Conservation (phyloP, 2,329 filamentous ascomycete species). For the Rutstroemia sp. region DNA sequence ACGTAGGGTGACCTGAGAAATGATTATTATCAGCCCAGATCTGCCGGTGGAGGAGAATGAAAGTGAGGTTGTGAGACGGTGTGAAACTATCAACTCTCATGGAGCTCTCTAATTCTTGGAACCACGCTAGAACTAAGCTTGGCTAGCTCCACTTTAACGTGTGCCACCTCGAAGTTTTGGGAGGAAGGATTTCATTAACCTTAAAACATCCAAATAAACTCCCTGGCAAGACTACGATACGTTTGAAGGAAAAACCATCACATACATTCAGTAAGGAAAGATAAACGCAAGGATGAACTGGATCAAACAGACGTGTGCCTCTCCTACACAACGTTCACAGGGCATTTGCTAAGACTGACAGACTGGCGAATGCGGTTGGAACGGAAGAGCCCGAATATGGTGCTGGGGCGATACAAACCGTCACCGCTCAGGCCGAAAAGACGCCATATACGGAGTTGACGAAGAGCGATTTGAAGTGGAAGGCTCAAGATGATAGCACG, state of each 20-base stretch:
- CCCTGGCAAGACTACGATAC: too few relatives aligned
- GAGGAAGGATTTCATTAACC: too few relatives aligned
- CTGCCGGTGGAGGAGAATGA: too few relatives aligned
- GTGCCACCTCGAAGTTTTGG: too few relatives aligned
- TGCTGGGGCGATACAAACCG: constrained; percentile 76
- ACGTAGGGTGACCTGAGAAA: too few relatives aligned
- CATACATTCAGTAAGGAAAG: background rate
- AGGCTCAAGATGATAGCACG: constrained; percentile 64
- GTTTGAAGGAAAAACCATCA: background rate
- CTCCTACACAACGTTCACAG: background rate
- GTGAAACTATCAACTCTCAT: too few relatives aligned
- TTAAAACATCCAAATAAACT: too few relatives aligned
- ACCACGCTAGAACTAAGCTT: too few relatives aligned
- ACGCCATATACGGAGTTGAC: constrained; percentile 74
- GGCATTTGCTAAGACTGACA: constrained; percentile 27
- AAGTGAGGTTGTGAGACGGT: too few relatives aligned
- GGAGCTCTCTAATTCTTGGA: too few relatives aligned
- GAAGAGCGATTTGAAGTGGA: constrained; percentile 77
- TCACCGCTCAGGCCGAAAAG: constrained; percentile 70
- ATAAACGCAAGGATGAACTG: constrained; percentile 6
- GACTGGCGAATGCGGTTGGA: constrained; percentile 75
- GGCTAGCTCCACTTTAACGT: too few relatives aligned
- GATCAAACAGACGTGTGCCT: constrained; percentile 11
- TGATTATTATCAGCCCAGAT: too few relatives aligned
- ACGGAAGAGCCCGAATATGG: constrained; percentile 97